phyloP scores from a whole-genome alignment of 257 asterid genomes.

The Solanum chmielewskii region DNA sequence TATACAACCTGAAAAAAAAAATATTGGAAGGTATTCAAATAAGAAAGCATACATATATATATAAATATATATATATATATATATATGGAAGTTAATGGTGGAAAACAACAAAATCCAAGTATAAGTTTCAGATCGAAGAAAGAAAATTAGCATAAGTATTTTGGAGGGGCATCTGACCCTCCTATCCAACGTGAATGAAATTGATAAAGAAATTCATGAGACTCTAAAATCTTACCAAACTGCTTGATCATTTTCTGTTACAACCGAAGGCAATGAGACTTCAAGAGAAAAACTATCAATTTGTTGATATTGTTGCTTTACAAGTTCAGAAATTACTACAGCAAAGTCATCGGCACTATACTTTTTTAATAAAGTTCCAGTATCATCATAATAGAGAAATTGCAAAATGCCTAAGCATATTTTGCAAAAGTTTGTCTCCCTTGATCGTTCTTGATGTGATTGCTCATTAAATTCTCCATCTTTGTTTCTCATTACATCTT shows the following conservation, averaged over 20 bases:
- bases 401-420: constrained; percentile 71
- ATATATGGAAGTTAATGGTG: not conserved
- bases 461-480: constrained; percentile 3
- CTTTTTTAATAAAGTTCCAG: constrained; percentile 30
- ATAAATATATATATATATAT: not conserved
- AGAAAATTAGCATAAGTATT: not conserved
- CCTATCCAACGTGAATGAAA: not conserved
- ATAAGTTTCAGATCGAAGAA: not conserved
- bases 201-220: not conserved
- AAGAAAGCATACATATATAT: not conserved
- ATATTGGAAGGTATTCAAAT: not conserved
- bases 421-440: constrained; percentile 36
- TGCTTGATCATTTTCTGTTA: constrained; percentile 57
- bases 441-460: constrained; percentile 13
- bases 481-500: constrained; percentile 23
- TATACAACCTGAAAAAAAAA: constrained; percentile 45
- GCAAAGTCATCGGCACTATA: constrained; percentile 44
- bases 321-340: constrained; percentile 29
- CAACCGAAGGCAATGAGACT: constrained; percentile 54
- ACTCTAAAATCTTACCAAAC: constrained; percentile 44
- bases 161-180: not conserved
- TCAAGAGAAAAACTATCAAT: constrained; percentile 58
- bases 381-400: constrained; percentile 38
- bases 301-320: constrained; percentile 43
- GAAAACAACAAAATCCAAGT: not conserved